Conservation (phyloP, 768 basidiomycete species). For the Cubamyces sp. region DNA sequence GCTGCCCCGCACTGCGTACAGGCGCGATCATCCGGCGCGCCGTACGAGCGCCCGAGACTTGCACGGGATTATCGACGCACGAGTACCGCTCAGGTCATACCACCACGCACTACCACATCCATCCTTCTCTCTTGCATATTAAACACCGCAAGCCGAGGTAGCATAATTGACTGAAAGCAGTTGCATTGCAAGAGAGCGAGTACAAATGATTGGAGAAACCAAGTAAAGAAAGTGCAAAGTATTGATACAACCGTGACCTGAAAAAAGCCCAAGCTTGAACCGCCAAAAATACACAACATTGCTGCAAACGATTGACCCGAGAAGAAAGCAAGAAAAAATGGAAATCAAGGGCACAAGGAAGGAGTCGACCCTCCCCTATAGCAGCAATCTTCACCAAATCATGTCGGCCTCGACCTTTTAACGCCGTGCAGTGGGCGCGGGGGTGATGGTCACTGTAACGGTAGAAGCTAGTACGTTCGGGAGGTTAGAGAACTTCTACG, state of each 20-base stretch:
- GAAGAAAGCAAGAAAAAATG: neutral
- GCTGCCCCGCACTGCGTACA: neutral
- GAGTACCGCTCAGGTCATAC: conserved; percentile 3
- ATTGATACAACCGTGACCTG: conserved; percentile 16
- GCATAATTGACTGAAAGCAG: neutral
- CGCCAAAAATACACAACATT: conserved; percentile 11
- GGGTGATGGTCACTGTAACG: conserved; percentile 20
- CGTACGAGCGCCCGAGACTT: neutral
- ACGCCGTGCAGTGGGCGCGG: conserved; percentile 14
- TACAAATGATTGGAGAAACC: neutral
- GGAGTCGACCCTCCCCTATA: conserved; percentile 15
- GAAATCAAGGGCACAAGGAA: conserved; percentile 9
- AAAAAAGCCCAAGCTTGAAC: conserved; percentile 4
- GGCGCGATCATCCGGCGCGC: neutral
- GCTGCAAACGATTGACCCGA: conserved; percentile 10
- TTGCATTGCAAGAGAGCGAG: conserved; percentile 6
- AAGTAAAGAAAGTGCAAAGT: neutral
- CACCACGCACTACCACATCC: neutral
- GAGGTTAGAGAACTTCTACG: neutral
- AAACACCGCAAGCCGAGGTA: too few species aligned
- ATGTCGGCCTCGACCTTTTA: neutral
- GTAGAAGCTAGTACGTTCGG: conserved; percentile 1
- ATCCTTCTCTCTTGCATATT: neutral
- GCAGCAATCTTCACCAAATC: conserved; percentile 19
- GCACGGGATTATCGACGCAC: neutral